Base-by-base conservation (phyloP, 768 basidiomycete species). In the Trichaptum fuscoviolaceum region DNA sequence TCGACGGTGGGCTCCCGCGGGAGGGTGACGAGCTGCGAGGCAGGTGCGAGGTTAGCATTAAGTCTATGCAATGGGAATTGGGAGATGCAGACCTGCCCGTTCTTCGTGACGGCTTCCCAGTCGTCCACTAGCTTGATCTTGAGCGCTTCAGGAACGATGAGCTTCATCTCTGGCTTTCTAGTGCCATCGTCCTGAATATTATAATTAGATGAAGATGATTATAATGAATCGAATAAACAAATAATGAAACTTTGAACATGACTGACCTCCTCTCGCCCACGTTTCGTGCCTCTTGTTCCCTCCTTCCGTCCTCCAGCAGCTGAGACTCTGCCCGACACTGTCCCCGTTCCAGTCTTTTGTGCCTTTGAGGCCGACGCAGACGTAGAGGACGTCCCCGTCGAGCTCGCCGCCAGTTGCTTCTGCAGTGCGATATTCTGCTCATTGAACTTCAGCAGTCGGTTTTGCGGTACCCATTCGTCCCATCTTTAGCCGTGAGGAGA, bases 61-160 rank as follows among this genome's bases (percentile, higher is more conserved):
- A n/a, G 20, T 23, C 7, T 0, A 8, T 57, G n/a, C 52, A 27
- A 57, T 25, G 17, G 62, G 23, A 8, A 12, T 57, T 7, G 35
- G 52, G 52, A 20, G 59, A 25, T 26, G 68, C 77, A 27, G 67
- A 91, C 96, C 85, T 95, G 92, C 70, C 88, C 87, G 74, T 95
- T 92, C 80, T 97, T 98, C 64, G 97, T 99, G 52, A 99, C 88
- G 5, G 89, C 87, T 77, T 99, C 96, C 97, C 97, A 99, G 71
- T 99, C 97, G 73, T 99, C 95, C 1, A 99, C 95, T 42, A 99
- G 82, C 61, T 91, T 83, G 34, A 88, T 84, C 75, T 97, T 98
- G 68, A 99, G 83, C n/a, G 84, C 76, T 71, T 98, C 97, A 0
- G 96, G 97, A 5, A 97, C 88, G 67, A 82, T 85, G 63, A 99